Evolutionary conservation across 2,329 filamentous ascomycete genomes (phyloP), one percentile per base, ranked within the genome.

Genomic region (Alternaria viburni): DNA sequence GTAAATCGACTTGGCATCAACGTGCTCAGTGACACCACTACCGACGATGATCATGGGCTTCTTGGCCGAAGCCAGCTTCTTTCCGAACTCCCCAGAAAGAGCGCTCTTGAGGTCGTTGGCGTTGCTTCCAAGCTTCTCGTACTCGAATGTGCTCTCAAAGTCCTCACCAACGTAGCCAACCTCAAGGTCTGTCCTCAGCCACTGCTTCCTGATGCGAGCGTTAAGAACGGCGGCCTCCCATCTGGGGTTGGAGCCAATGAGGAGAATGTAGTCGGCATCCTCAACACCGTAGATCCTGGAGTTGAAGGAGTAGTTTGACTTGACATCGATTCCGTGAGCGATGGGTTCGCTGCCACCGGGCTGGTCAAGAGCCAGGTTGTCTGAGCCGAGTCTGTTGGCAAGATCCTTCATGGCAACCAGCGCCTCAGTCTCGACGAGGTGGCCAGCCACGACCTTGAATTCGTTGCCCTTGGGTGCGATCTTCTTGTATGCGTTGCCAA

Each of bases 401-500:
- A 99, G 86, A 76, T 99, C 96, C 86, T 99, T 99, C 85, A 97
- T 93, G 59, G 95, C 95, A 66, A 98, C 95, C 69, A 99, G 86
- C 19, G 94, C 92, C 84, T 99, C 96, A 8, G 93, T 91, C 80
- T 99, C 96, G 54, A 92, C 90, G 52, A 99, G 87, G 74, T 95
- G 93, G 74, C 96, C 96, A 71, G 95, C 93, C 77, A 99, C 89
- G 32, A 90, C 91, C 87, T 98, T 98, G 86, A 99, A 96, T 81
- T 99, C 96, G 78, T 99, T 93, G 62, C 89, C 93, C 83, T 93
- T 91, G 44, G 93, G 93, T 68, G 91, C 89, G 63, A 96, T 86
- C 74, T 89, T 88, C 80, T 91, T 88, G 83, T 91, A 95, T 30
- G 92, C 94, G 51, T 90, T 88, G 58, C 89, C 88, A 72, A 99